These are phyloP conservation scores for Cytospora mali DNA, from an alignment of 2,329 filamentous ascomycete genomes.

Conservation along the genomic window DNA sequence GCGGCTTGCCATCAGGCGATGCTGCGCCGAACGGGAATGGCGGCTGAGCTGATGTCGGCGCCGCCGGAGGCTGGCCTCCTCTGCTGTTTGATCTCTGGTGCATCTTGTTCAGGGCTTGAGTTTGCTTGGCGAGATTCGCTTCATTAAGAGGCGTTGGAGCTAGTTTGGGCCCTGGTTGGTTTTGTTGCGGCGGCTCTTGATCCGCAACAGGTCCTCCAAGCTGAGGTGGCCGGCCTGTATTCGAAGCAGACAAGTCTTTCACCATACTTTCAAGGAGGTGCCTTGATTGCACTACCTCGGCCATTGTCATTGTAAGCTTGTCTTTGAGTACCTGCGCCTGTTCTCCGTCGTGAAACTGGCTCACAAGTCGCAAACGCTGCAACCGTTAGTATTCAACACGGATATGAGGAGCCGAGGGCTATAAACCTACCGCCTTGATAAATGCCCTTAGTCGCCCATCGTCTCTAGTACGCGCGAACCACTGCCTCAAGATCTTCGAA, in stretches of 20 bases:
- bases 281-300: slow-evolving; percentile 54
- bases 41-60: slow-evolving; percentile 59
- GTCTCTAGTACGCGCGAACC: slow-evolving; percentile 53
- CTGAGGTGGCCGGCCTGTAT: slow-evolving; percentile 24
- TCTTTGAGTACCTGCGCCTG: slow-evolving; percentile 49
- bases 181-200: slow-evolving; percentile 32
- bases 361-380: slow-evolving; percentile 55
- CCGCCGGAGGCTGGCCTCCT: slow-evolving; percentile 53
- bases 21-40: slow-evolving; percentile 58
- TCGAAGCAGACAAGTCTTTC: slow-evolving; percentile 44
- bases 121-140: slow-evolving; percentile 56
- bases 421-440: slow-evolving; percentile 55
- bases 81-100: slow-evolving; percentile 50
- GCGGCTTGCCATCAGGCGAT: slow-evolving; percentile 63
- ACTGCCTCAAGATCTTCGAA: slow-evolving; percentile 47
- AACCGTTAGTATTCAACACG: slow-evolving; percentile 37
- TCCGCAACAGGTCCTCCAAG: slow-evolving; percentile 37
- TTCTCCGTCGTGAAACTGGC: slow-evolving; percentile 57
- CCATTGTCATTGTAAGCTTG: slow-evolving; percentile 52
- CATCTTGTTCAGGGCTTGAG: slow-evolving; percentile 50
- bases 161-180: slow-evolving; percentile 10
- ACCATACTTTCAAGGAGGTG: slow-evolving; percentile 55
- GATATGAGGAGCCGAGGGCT: not conserved
- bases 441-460: slow-evolving; percentile 54
- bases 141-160: slow-evolving; percentile 41